Evolutionary conservation across 2,329 filamentous ascomycete genomes (phyloP).

Genomic region (Cladosporium sp.): DNA sequence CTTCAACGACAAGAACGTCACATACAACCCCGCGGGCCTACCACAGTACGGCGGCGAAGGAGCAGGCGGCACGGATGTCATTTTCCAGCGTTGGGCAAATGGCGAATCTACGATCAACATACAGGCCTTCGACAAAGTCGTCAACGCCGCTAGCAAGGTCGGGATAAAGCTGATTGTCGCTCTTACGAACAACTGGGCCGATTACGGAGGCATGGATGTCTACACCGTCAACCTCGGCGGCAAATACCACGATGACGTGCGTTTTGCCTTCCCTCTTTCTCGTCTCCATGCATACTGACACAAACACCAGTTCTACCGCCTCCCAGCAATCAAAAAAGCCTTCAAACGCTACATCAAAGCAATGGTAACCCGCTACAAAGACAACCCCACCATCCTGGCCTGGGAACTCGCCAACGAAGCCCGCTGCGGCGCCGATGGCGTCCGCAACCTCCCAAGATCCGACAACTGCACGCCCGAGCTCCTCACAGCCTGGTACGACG

Average conservation of each 20-base stretch:
- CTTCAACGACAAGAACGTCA: conserved; percentile 54
- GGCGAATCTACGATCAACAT: conserved; percentile 44
- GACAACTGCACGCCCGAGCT: conserved; percentile 34
- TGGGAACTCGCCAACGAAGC: conserved; percentile 68
- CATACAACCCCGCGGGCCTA: conserved; percentile 40
- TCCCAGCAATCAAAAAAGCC: conserved; percentile 14
- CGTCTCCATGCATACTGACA: conserved; percentile 2
- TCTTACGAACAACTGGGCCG: conserved; percentile 56
- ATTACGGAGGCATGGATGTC: conserved; percentile 57
- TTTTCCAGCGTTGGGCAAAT: conserved; percentile 46
- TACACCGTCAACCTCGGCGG: conserved; percentile 54
- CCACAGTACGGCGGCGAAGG: conserved; percentile 51
- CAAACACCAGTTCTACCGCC: conserved; percentile 15
- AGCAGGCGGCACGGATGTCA: conserved; percentile 41
- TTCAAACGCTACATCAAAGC: conserved; percentile 59
- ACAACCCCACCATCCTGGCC: conserved; percentile 57
- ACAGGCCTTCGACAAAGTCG: conserved; percentile 47
- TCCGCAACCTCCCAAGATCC: conserved; percentile 45
- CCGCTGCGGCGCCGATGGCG: conserved; percentile 55
- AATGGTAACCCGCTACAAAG: conserved; percentile 56
- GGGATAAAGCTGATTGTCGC: conserved; percentile 52
- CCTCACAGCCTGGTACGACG: conserved; percentile 47
- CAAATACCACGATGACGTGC: conserved; percentile 47
- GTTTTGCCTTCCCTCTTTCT: not conserved
- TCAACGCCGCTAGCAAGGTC: conserved; percentile 45